Evolutionary conservation across 1,139 yeast genomes (phyloP), one percentile per base, ranked within the genome.

Genomic region (Diutina scorzettiae): DNA sequence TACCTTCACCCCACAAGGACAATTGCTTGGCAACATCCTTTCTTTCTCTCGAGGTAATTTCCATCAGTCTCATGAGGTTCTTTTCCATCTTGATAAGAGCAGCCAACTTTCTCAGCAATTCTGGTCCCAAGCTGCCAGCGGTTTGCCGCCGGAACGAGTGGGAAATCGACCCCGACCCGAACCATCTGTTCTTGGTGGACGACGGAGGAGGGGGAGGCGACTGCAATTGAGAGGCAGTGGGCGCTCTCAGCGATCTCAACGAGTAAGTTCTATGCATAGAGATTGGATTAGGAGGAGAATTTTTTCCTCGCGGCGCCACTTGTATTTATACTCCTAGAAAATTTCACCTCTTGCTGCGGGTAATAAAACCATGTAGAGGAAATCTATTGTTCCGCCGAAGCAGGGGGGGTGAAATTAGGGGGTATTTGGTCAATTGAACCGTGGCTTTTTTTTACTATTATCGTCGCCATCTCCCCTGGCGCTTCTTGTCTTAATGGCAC

Each of bases 181-280:
- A 91, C 69, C 89, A 89, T 56, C 78, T 79, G 54, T 84, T 79
- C 58, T 75, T 62, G 73, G 89, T 87, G 48, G 96, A 42, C 42
- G 96, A 80, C 42, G 94, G 79, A 48, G 96, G 96, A 43, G 96
- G 96, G 41, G 97, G 95, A 18, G 95, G 95, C 45, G 86, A 76
- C 62, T 84, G 94, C 64, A 89, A 66, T 69, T 91, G 96, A 52
- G 95, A 76, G 47, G 97, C 96, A 47, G 97, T 89, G 47, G 97
- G 97, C 39, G 97, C 97, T 65, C 95, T 84, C 45, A 82, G 67
- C 53, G 87, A 80, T 77, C 98, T 87, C 67, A 91, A 75, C 33
- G 97, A 91, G 66, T 91, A 91, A 43, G 98, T 89, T 81, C 97
- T 84, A 76, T 91, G 97, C 98, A 91, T 91, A n/a, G 33, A 18